Conservation (phyloP, 768 basidiomycete species). For the Rhizopogon salebrosus region DNA sequence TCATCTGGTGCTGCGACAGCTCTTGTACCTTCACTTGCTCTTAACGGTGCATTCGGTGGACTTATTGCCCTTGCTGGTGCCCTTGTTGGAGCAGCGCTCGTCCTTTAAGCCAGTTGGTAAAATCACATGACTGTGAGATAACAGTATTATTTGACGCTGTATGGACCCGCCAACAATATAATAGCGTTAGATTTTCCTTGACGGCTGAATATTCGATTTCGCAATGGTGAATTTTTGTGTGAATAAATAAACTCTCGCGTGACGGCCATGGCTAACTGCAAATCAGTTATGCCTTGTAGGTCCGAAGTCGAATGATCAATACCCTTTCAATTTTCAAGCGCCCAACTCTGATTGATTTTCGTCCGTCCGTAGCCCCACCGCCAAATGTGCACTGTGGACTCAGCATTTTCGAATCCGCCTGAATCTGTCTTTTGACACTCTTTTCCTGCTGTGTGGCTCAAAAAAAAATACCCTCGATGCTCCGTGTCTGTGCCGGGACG, state of each 20-base stretch:
- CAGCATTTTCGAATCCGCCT: not conserved
- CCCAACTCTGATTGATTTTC: not conserved
- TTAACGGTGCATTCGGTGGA: slow-evolving; percentile 13
- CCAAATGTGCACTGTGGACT: not conserved
- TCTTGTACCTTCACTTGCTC: slow-evolving; percentile 11
- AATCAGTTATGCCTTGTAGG: no score
- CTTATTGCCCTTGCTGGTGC: slow-evolving; percentile 22
- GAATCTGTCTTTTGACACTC: not conserved
- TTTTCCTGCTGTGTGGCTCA: not conserved
- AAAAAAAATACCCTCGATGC: not conserved
- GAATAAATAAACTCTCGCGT: no score
- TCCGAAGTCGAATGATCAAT: no score
- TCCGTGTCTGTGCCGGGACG: not conserved
- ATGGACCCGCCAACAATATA: no score
- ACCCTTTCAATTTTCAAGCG: not conserved
- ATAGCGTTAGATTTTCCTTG: no score
- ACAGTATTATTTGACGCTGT: no score
- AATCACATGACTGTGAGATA: not conserved
- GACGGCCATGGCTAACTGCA: no score
- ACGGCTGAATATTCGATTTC: no score
- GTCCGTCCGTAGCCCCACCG: not conserved
- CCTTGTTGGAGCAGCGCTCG: slow-evolving; percentile 19
- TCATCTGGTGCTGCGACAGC: slow-evolving; percentile 13
- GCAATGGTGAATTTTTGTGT: no score
- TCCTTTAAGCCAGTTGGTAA: slow-evolving; percentile 11